Base-by-base conservation (phyloP, 805 yeast genomes). In the Metschnikowia dekortorum region DNA sequence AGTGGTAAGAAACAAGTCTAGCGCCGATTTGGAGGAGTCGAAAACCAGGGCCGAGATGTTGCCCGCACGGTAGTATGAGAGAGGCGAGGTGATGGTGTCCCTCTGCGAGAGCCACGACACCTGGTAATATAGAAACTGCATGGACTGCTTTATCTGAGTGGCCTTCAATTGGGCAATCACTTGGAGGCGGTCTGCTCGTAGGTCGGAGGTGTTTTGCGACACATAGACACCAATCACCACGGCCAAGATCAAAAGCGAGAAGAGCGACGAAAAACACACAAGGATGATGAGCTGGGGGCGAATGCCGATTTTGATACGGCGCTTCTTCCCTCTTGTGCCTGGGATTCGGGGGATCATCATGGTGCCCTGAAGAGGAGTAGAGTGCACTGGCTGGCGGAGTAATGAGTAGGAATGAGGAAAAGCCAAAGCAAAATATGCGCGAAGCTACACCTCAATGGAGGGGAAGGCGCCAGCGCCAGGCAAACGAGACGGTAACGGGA, bases 161-260 rank as follows among this genome's bases (percentile, higher is more conserved):
- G 92, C 82, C 65, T 89, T 89, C 49, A 90, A 71, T 64, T 87
- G 87, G 2, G 96, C 87, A 18, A 89, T 87, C 40, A 88, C 88
- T 58, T 80, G 80, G 28, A 90, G 70, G 50, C 90, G 78, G 53
- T 87, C 90, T 1, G 84, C 81, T 59, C 95, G 74, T 40, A 87
- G 66, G 43, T 76, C 67, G 31, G 82, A 77, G 52, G 84, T 80
- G 54, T 81, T 85, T 18, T 72, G 65, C 4, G 88, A 80, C 64
- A 86, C 88, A 65, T 87, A 87, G 3, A 85, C 79, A 45, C 74
- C 94, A 8, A 89, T 81, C 26, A 86, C 89, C 18, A 87, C 72
- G 6, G 94, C 90, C 41, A 90, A 68, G 1, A 88, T 82, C 30
- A 85, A 73, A 44, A 90, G 72, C 29, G 95, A 87, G 47, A 84